A percentile compares a stretch with the other conserved stretches of the same genome.
Conservation (phyloP, 1,284 basidiomycete genomes). For the Bjerkandera adusta region DNA sequence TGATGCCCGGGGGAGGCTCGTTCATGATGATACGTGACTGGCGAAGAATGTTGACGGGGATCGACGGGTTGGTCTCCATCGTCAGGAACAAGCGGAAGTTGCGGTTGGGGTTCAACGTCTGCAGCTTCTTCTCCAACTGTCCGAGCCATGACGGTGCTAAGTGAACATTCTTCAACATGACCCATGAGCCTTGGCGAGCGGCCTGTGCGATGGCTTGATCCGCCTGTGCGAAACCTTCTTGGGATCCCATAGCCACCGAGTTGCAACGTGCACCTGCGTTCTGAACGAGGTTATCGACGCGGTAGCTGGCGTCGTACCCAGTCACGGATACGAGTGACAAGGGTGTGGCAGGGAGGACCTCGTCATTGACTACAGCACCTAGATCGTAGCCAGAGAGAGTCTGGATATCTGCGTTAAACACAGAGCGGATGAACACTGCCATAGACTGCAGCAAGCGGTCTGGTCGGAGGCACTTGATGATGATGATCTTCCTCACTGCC, state of each 20-base stretch:
- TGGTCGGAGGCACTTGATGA: conserved; percentile 89
- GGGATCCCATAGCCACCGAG: conserved; percentile 97
- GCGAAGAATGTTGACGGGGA: conserved; percentile 93
- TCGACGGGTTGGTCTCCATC: conserved; percentile 91
- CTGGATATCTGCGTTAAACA: conserved; percentile 83
- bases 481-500: conserved; percentile 71
- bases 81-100: conserved; percentile 95
- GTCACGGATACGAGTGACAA: conserved; percentile 90
- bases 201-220: conserved; percentile 93
- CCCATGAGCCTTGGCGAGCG: conserved; percentile 90
- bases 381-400: conserved; percentile 73
- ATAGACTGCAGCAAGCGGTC: conserved; percentile 86
- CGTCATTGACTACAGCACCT: conserved; percentile 70
- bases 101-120: conserved; percentile 84
- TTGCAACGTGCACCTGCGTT: conserved; percentile 73
- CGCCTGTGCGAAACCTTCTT: conserved; percentile 92
- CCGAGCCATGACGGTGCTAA: conserved; percentile 93
- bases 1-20: conserved; percentile 93
- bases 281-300: conserved; percentile 87
- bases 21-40: conserved; percentile 97
- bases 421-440: conserved; percentile 66
- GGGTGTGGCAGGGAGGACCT: conserved; percentile 80
- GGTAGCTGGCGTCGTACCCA: conserved; percentile 96
- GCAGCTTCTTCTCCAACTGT: conserved; percentile 94
- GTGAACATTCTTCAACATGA: conserved; percentile 94